phyloP scores from a whole-genome alignment of 2,329 filamentous ascomycete genomes.

The Fusarium poae region DNA sequence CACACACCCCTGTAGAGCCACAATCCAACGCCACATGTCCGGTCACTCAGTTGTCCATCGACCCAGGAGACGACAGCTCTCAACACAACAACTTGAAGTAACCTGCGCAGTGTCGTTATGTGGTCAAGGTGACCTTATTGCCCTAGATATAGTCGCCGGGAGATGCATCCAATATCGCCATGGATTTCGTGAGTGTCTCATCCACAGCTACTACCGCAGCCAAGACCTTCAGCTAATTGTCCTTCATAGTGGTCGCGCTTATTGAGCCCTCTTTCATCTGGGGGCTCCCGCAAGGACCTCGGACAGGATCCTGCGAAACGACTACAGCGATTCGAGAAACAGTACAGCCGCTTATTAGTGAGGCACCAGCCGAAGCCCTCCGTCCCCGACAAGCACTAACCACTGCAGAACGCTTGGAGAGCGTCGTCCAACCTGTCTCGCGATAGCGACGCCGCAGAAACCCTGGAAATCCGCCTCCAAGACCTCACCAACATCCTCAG shows the following conservation, averaged over 20 bases:
- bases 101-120: conserved; percentile 36
- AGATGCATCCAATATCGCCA: conserved; percentile 63
- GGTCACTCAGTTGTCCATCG: conserved; percentile 14
- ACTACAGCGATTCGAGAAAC: conserved; percentile 75
- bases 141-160: conserved; percentile 45
- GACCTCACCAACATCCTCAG: conserved; percentile 79
- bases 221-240: conserved; percentile 33
- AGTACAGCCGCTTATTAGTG: conserved; percentile 73
- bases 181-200: conserved; percentile 68
- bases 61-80: conserved; percentile 39
- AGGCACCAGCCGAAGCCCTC: conserved; percentile 41
- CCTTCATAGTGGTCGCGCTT: conserved; percentile 72
- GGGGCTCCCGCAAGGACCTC: conserved; percentile 68
- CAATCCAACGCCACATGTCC: conserved; percentile 21
- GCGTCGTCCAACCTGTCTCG: conserved; percentile 70
- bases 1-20: conserved; percentile 19
- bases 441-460: conserved; percentile 72
- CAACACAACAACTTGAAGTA: conserved; percentile 43
- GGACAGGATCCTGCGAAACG: conserved; percentile 73
- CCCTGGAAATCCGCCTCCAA: conserved; percentile 72
- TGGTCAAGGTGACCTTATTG: conserved; percentile 33
- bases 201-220: background rate
- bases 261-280: conserved; percentile 71
- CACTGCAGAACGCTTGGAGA: conserved; percentile 67
- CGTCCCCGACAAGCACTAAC: conserved; percentile 25